Evolutionary conservation across 2,329 filamentous ascomycete genomes (phyloP).

Genomic region (Verticillium nonalfalfae): DNA sequence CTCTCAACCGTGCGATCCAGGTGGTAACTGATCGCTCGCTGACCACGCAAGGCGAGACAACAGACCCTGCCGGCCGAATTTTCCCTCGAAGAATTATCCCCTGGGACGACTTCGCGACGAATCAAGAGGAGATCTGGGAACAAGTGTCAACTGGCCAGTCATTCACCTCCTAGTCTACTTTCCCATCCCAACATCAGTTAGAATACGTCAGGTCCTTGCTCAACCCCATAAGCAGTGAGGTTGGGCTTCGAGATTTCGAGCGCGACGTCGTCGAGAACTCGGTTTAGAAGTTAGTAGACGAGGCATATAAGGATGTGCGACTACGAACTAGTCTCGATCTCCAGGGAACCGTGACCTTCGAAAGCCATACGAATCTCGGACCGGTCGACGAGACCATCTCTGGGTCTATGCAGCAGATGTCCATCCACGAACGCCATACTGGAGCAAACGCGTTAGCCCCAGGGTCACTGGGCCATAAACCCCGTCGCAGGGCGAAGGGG

Average conservation of each 20-base stretch:
- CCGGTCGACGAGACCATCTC: conserved; percentile 14
- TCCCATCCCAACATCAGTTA: conserved; percentile 24
- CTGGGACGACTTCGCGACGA: conserved; percentile 23
- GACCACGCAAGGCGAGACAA: conserved; percentile 25
- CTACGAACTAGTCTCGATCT: conserved; percentile 23
- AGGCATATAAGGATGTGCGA: conserved; percentile 16
- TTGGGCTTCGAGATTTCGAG: conserved; percentile 24
- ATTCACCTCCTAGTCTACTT: conserved; percentile 20
- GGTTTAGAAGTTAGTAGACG: conserved; percentile 23
- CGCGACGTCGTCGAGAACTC: conserved; percentile 27
- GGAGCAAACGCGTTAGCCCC: conserved; percentile 5
- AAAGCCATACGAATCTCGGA: conserved; percentile 24
- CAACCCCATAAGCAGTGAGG: conserved; percentile 25
- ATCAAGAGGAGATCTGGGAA: conserved; percentile 24
- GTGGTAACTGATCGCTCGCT: conserved; percentile 22
- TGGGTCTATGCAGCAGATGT: conserved; percentile 16
- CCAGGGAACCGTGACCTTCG: conserved; percentile 24
- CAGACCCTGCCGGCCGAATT: conserved; percentile 22
- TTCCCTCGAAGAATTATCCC: conserved; percentile 27
- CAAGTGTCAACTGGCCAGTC: conserved; percentile 12
- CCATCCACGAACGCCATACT: conserved; percentile 7
- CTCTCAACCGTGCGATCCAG: conserved; percentile 20
- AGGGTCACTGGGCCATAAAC: neutral
- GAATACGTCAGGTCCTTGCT: conserved; percentile 23
- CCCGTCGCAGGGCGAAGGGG: conserved; percentile 14